phyloP scores from a whole-genome alignment of 192 early-diverging fungal species.

The Dissophora globulifera region DNA sequence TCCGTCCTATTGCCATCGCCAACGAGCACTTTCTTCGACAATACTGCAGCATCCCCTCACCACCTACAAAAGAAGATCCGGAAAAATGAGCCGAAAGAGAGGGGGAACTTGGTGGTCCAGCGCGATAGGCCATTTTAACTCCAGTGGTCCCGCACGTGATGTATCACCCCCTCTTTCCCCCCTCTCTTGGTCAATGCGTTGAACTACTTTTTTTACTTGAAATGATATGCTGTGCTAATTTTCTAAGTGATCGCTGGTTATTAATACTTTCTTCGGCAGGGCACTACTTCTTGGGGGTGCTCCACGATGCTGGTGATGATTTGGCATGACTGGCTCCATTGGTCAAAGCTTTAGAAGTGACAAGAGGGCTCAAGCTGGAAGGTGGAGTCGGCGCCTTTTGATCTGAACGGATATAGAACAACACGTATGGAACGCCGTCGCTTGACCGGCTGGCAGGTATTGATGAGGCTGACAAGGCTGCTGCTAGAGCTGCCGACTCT shows the following conservation, averaged over 20 bases:
- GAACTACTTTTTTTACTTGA: no score
- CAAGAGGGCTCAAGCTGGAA: not conserved
- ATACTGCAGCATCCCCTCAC: conserved; percentile 6
- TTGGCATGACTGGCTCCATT: conserved; percentile 23
- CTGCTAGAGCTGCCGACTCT: conserved; percentile 40
- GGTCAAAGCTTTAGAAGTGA: conserved; percentile 13
- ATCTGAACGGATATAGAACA: conserved; percentile 73
- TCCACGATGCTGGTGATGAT: conserved; percentile 26
- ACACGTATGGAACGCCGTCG: conserved; percentile 80
- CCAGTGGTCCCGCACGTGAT: not conserved
- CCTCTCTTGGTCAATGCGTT: no score
- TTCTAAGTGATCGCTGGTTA: no score
- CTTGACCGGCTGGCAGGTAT: conserved; percentile 37
- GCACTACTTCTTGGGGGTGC: conserved; percentile 33
- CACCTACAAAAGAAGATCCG: conserved; percentile 8
- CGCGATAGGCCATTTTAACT: not conserved
- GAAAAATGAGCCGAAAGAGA: conserved; percentile 26
- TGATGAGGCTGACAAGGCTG: conserved; percentile 44
- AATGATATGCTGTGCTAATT: no score
- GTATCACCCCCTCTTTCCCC: not conserved
- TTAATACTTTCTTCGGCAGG: no score
- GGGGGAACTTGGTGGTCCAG: not conserved
- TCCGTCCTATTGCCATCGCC: not conserved
- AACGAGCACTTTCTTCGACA: no score
- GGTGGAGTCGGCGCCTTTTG: conserved; percentile 15